These are phyloP conservation scores for Phytophthora hibernalis DNA, from an alignment of 352 stramenopile genomes.

Conservation along the genomic window DNA sequence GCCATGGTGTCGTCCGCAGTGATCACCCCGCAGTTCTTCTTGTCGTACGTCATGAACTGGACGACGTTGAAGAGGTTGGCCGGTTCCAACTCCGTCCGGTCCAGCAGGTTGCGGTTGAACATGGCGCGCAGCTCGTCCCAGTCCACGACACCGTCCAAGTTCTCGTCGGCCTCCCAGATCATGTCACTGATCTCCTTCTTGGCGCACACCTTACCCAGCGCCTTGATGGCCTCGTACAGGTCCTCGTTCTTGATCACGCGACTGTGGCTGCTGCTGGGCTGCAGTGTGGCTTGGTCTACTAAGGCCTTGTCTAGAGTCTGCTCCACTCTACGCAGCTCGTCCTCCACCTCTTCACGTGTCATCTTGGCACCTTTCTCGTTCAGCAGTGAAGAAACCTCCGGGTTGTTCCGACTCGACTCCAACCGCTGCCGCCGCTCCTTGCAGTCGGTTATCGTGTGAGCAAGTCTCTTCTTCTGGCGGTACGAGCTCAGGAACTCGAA, in stretches of 20 bases:
- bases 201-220: constrained; percentile 90
- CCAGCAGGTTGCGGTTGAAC: constrained; percentile 96
- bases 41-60: constrained; percentile 98
- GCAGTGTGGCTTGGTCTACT: constrained; percentile 57
- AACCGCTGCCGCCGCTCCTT: constrained; percentile 71
- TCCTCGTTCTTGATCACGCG: constrained; percentile 93
- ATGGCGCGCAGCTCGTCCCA: constrained; percentile 97
- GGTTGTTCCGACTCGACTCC: constrained; percentile 68
- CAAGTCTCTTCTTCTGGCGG: constrained; percentile 84
- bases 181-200: constrained; percentile 98
- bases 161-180: constrained; percentile 99
- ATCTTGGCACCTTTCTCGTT: constrained; percentile 86
- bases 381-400: constrained; percentile 74
- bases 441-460: constrained; percentile 43
- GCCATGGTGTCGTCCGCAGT: constrained; percentile 98
- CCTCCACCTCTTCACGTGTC: constrained; percentile 78
- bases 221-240: constrained; percentile 94
- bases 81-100: constrained; percentile 95
- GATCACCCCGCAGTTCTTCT: constrained; percentile 94
- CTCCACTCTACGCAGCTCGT: constrained; percentile 77
- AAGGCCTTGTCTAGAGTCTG: constrained; percentile 57
- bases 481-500: constrained; percentile 95
- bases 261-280: constrained; percentile 48
- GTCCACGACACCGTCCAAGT: constrained; percentile 94
- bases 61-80: constrained; percentile 97